Conservation (phyloP, 148 eudicot genomes). For the Arbutus unedo region DNA sequence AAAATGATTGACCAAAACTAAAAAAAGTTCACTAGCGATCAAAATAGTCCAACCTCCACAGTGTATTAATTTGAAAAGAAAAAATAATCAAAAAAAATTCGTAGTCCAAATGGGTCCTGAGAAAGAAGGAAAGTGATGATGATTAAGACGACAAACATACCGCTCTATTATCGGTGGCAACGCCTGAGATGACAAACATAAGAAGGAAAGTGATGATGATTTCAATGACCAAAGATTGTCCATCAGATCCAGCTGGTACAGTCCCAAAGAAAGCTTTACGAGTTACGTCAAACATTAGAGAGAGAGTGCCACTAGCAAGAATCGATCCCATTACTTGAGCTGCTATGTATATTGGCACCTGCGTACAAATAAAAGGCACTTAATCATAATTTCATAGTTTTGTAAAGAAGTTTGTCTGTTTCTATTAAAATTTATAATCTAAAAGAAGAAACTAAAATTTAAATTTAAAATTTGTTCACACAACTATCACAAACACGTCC, state of each 20-base stretch:
- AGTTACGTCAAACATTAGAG: constrained; percentile 52
- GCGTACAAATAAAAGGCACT: background rate
- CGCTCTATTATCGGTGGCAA: constrained; percentile 65
- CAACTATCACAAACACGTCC: too few relatives aligned
- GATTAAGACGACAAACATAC: constrained; percentile 29
- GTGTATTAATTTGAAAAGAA: too few relatives aligned
- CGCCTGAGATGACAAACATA: constrained; percentile 81
- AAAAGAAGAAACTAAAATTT: background rate
- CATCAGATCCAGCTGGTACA: constrained; percentile 52
- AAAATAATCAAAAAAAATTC: too few relatives aligned
- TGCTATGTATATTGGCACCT: constrained; percentile 66
- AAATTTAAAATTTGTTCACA: too few relatives aligned
- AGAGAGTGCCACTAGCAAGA: constrained; percentile 62
- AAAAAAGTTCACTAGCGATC: too few relatives aligned
- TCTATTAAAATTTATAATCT: too few relatives aligned
- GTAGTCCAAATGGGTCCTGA: too few relatives aligned
- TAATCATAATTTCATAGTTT: too few relatives aligned
- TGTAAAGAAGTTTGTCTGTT: too few relatives aligned
- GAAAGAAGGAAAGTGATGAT: too few relatives aligned
- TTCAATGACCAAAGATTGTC: constrained; percentile 64
- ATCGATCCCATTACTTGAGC: constrained; percentile 67
- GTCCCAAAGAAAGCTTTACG: constrained; percentile 66
- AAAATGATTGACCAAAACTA: too few relatives aligned
- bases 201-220: constrained; percentile 67
- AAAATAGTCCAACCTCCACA: too few relatives aligned